Conservation (phyloP, 495 filamentous ascomycete species). For the Pseudevernia furfuracea region DNA sequence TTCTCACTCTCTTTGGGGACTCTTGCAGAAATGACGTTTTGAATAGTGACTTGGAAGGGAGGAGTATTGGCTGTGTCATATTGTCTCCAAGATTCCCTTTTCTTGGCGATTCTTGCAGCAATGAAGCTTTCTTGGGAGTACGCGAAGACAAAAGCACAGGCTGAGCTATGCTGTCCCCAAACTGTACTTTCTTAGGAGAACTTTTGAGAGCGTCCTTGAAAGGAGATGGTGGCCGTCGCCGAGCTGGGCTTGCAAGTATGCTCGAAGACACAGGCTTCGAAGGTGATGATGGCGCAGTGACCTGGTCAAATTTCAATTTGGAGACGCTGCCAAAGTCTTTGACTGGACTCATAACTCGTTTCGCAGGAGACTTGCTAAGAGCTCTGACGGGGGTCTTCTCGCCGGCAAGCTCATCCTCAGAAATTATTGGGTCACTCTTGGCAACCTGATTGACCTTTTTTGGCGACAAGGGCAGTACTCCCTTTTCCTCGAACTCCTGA, state of each 20-base stretch:
- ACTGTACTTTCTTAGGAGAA: slow-evolving; percentile 30
- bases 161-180: slow-evolving; percentile 16
- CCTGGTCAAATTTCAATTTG: slow-evolving; percentile 34
- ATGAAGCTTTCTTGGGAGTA: slow-evolving; percentile 25
- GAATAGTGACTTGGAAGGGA: slow-evolving; percentile 30
- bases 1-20: slow-evolving; percentile 39
- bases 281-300: slow-evolving; percentile 26
- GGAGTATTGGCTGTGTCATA: slow-evolving; percentile 29
- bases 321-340: slow-evolving; percentile 29
- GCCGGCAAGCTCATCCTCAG: slow-evolving; percentile 45
- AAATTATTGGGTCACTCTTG: slow-evolving; percentile 38
- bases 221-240: slow-evolving; percentile 43
- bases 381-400: slow-evolving; percentile 37
- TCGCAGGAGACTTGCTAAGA: slow-evolving; percentile 36
- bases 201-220: slow-evolving; percentile 39
- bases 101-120: slow-evolving; percentile 41
- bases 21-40: slow-evolving; percentile 27
- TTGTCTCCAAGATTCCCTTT: slow-evolving; percentile 37
- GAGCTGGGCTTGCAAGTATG: slow-evolving; percentile 44
- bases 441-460: slow-evolving; percentile 50
- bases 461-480: slow-evolving; percentile 41
- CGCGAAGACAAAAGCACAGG: slow-evolving; percentile 16
- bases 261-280: slow-evolving; percentile 10
- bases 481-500: not conserved
- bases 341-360: slow-evolving; percentile 30